phyloP scores from a whole-genome alignment of 169 alveolate genomes.

The Plasmodium vinckei region DNA sequence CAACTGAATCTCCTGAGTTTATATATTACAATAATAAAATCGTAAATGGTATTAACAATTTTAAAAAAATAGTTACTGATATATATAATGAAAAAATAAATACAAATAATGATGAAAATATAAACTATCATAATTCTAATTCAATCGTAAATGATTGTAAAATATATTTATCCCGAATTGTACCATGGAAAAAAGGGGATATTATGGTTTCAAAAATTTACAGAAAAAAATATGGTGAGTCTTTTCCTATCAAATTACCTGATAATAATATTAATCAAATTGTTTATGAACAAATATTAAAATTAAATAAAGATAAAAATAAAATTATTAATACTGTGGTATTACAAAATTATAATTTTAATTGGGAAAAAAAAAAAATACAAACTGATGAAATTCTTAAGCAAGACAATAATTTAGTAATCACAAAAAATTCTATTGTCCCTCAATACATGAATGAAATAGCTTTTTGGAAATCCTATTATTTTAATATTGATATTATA shows the following conservation, averaged over 20 bases:
- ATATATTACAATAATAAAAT: conserved; percentile 64
- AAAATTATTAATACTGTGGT: conserved; percentile 50
- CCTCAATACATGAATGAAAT: conserved; percentile 58
- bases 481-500: conserved; percentile 69
- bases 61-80: conserved; percentile 66
- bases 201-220: conserved; percentile 74
- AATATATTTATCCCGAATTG: conserved; percentile 56
- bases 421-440: conserved; percentile 43
- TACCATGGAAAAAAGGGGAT: conserved; percentile 77
- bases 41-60: conserved; percentile 50
- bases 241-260: conserved; percentile 60
- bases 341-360: conserved; percentile 61
- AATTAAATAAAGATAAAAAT: conserved; percentile 63
- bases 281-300: conserved; percentile 44
- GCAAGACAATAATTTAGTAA: conserved; percentile 37
- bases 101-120: neutral
- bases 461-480: conserved; percentile 69
- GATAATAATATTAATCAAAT: conserved; percentile 24
- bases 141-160: neutral
- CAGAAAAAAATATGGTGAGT: conserved; percentile 52
- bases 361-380: conserved; percentile 68
- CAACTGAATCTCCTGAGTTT: conserved; percentile 42
- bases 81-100: conserved; percentile 61
- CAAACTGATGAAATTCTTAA: conserved; percentile 57
- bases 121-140: neutral